Base-by-base conservation (phyloP, 805 yeast species). In the Lachancea kluyveri region DNA sequence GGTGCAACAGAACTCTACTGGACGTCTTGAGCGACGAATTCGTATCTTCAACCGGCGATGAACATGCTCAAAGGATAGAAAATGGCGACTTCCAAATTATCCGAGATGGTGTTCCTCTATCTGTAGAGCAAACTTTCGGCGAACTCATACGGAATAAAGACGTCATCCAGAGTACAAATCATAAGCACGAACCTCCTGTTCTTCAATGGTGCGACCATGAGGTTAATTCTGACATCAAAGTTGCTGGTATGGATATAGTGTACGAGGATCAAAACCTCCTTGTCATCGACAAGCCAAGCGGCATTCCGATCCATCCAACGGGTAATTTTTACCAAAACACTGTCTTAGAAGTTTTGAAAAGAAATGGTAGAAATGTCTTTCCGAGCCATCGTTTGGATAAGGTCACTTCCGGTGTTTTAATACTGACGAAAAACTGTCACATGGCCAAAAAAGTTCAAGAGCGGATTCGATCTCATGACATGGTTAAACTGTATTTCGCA, bases 271-370 rank as follows among this genome's bases (percentile, higher is more conserved):
- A 77, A 2, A 68, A 78, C 23, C 51, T 84, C n/a, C 67, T 90
- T 5, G 92, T 84, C 3, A 76, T 92, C 9, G 90, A 90, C 57
- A 92, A 92, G 45, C 98, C 98, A 0, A 70, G 84, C 4, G 97
- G 98, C 0, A 68, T 92, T 2, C 97, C 97, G 0, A 90, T 85
- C 1, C 98, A 92, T 54, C 97, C 98, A 3, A 81, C 96, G 0
- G 97, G 97, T 0, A 63, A 84, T 39, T 76, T 77, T 65, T 54
- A 87, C 50, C 74, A 75, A 54, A 73, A 79, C 52, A 74, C 94
- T 1, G 68, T 85, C 20, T 80, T 90, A 4, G 79, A 77, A 50
- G 68, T 87, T 4, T 58, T 90, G 45, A 92, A 86, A 44, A 55
- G 63, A 32, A 80, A 79, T 2, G 62, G 69, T 18, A 61, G 35